Base-by-base conservation (phyloP, 139 green algal genomes). In the Edaphochlamys debaryana region DNA sequence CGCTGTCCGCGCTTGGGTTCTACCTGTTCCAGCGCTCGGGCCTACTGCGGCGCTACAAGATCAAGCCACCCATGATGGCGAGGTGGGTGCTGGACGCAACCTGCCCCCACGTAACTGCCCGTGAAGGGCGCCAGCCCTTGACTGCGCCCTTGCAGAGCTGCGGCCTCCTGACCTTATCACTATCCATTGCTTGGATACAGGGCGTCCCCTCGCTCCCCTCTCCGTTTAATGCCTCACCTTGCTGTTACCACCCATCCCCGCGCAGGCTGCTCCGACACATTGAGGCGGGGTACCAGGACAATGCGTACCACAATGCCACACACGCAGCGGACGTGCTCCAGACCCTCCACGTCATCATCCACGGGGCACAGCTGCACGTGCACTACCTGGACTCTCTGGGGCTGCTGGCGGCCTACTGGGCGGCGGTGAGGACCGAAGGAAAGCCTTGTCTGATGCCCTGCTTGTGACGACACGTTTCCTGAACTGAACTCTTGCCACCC, bases 241-340 rank as follows among this genome's bases (percentile, higher is more conserved):
- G n/a, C n/a, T n/a, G n/a, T n/a, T n/a, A n/a, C n/a, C n/a, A n/a
- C n/a, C n/a, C n/a, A n/a, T n/a, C 11, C 48, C n/a, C 20, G 42
- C 32, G 20, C 82, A 82, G 82, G 64, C 64, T 77, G 32, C 82
- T 89, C 30, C 74, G 63, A 2, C 78, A 85, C 42, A 75, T 85
- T n/a, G 78, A 85, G 77, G 77, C 30, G 4, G 78, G 78, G 13
- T 85, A 85, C 54, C 45, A 50, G 1, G 70, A 86, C 83, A 91
- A 89, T 38, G 85, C 85, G 48, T 93, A 91, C 85, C 89, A 93
- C 85, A 90, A 89, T 85, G 84, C 77, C 30, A 81, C 67, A 1
- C 89, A 93, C 64, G 89, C 87, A 2, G 85, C 89, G 2, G 87
- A 93, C 81, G 89, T 91, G 69, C 64, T 87, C 32, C 87, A 90